phyloP scores from a whole-genome alignment of 1,284 basidiomycete species.

The Tausonia pullulans region DNA sequence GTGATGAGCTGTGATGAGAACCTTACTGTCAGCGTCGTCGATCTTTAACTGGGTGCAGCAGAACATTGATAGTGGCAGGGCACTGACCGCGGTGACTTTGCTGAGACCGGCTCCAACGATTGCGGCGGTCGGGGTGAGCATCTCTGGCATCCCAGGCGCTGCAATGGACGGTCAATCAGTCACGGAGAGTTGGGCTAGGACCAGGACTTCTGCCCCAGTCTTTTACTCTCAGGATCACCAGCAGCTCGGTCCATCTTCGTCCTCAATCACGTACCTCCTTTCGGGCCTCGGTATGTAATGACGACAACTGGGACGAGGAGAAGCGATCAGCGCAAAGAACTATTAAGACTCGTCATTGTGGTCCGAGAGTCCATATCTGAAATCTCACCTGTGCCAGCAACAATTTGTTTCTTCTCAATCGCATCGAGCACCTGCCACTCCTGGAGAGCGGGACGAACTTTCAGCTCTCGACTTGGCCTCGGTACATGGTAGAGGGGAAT shows the following conservation, averaged over 20 bases:
- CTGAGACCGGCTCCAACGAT: conserved; percentile 1
- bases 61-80: background rate
- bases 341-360: background rate
- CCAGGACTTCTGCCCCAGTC: too few species aligned
- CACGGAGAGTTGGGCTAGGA: too few species aligned
- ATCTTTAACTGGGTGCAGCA: conserved; percentile 63
- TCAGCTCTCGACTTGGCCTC: too few species aligned
- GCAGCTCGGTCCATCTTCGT: too few species aligned
- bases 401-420: conserved; percentile 38
- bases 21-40: conserved; percentile 43
- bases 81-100: background rate
- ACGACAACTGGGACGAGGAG: conserved; percentile 15
- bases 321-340: background rate
- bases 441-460: conserved; percentile 25
- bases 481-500: background rate
- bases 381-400: conserved; percentile 66
- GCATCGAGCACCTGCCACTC: conserved; percentile 72
- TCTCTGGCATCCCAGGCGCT: too few species aligned
- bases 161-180: too few species aligned
- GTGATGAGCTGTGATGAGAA: conserved; percentile 49
- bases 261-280: too few species aligned
- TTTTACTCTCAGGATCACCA: too few species aligned
- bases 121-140: background rate
- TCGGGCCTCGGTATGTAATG: conserved; percentile 17
- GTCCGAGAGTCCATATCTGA: too few species aligned